Base-by-base conservation (phyloP, 2,329 filamentous ascomycete species). In the Grosmannia clavigera region DNA sequence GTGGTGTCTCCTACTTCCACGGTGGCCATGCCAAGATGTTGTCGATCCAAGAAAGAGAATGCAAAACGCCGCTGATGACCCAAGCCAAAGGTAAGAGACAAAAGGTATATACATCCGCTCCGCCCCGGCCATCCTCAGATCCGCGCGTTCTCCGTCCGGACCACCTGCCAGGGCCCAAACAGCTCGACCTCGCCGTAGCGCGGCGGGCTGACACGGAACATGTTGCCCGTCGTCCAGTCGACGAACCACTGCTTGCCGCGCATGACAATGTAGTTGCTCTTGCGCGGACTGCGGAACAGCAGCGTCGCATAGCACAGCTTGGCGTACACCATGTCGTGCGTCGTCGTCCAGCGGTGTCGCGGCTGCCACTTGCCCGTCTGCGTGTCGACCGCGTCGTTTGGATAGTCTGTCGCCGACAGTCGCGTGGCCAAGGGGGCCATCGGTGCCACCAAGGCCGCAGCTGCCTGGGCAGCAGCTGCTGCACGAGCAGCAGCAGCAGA, bases 241-340 rank as follows among this genome's bases (percentile, higher is more conserved):
- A 84, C 79, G 61, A 76, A 76, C 79, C 80, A 84, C 66, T 80
- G 75, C 67, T 79, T 81, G 51, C 80, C 81, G 63, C 78, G 76
- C 68, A 74, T 74, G 66, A 84, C 76, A 60, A 84, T 76, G 64
- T 80, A 80, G 66, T 81, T 80, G 62, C 76, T 80, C 68, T 83
- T 83, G 58, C 81, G 73, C 29, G 81, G 81, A 61, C 77, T 80
- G 60, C 78, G 74, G 68, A 79, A 81, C 29, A 82, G 73, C 11
- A 84, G 71, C 57, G 81, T 78, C n/a, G 78, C 77, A 68, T 82
- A 82, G 70, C 81, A 84, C 11, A 82, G 73, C 68, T 80, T 81
- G 58, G 81, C 81, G 62, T 84, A 84, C 33, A 82, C 71, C 70
- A 82, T 74, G 65, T 84, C 81, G 69, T 83, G 81, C 40, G 76